Percentiles rank a stretch among this genome's conserved stretches.
Conservation (phyloP, 768 basidiomycete species). For the Pleurotus citrinopileatus region DNA sequence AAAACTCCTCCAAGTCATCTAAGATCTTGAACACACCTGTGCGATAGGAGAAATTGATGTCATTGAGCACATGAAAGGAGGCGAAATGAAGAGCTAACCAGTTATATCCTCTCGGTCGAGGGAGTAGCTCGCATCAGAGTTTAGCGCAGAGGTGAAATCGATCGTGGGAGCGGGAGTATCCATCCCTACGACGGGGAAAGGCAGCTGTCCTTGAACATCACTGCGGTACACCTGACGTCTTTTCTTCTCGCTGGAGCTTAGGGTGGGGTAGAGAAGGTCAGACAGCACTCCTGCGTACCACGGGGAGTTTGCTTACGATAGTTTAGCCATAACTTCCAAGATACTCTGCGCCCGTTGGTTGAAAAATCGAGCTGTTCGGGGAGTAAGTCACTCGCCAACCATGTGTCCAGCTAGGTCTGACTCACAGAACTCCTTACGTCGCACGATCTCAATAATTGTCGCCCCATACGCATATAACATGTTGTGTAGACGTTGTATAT, state of each 20-base stretch:
- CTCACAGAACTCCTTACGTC: conserved; percentile 87
- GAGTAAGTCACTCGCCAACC: not conserved
- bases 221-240: conserved; percentile 82
- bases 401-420: not conserved
- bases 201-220: conserved; percentile 82
- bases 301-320: conserved; percentile 59
- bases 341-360: conserved; percentile 78
- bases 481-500: conserved; percentile 83
- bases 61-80: conserved; percentile 11
- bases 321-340: conserved; percentile 82
- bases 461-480: conserved; percentile 93
- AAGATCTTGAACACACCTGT: conserved; percentile 60
- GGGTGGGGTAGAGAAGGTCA: conserved; percentile 4
- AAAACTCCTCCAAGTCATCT: conserved; percentile 62
- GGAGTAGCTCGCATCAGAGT: conserved; percentile 58
- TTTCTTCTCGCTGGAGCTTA: conserved; percentile 77
- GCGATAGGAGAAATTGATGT: conserved; percentile 13
- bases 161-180: conserved; percentile 76
- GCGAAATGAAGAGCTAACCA: conserved; percentile 39
- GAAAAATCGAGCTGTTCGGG: conserved; percentile 66
- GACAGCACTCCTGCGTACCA: not conserved
- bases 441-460: conserved; percentile 85
- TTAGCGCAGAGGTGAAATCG: conserved; percentile 75
- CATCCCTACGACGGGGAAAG: conserved; percentile 81
- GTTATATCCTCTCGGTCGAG: conserved; percentile 74